These are phyloP conservation scores for Triticum timopheevii DNA, from an alignment of 176 grass and related monocot genomes.

Conservation along the genomic window DNA sequence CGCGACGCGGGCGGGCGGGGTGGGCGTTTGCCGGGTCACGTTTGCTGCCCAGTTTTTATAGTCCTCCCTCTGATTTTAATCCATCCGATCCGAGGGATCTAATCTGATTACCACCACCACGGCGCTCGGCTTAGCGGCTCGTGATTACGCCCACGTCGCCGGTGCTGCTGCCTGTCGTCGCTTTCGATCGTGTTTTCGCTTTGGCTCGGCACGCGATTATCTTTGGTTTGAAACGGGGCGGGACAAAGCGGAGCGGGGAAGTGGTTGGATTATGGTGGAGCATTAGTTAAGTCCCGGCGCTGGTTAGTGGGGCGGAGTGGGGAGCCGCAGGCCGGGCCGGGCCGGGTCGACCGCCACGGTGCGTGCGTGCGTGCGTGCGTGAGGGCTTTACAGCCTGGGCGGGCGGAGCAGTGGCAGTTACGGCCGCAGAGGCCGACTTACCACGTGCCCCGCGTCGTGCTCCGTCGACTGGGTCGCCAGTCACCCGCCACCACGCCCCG, in stretches of 20 bases:
- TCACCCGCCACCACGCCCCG: neutral
- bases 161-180: neutral
- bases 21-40: conserved; percentile 15
- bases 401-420: neutral
- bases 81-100: neutral
- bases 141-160: conserved; percentile 25
- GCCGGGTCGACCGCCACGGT: neutral
- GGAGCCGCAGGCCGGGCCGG: neutral
- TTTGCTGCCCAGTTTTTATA: conserved; percentile 30
- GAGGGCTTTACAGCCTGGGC: neutral
- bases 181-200: neutral
- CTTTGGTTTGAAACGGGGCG: conserved; percentile 8
- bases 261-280: conserved; percentile 38
- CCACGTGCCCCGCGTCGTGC: conserved; percentile 8
- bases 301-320: conserved; percentile 33
- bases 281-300: conserved; percentile 23
- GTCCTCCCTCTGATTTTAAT: too few species aligned
- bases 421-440: neutral
- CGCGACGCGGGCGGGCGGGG: neutral
- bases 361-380: neutral
- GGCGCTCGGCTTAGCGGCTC: neutral
- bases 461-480: neutral
- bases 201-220: neutral
- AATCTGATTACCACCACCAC: neutral
- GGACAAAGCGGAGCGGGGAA: neutral